Evolutionary conservation across 768 basidiomycete genomes (phyloP).

Genomic region (Tylopilus sp.): DNA sequence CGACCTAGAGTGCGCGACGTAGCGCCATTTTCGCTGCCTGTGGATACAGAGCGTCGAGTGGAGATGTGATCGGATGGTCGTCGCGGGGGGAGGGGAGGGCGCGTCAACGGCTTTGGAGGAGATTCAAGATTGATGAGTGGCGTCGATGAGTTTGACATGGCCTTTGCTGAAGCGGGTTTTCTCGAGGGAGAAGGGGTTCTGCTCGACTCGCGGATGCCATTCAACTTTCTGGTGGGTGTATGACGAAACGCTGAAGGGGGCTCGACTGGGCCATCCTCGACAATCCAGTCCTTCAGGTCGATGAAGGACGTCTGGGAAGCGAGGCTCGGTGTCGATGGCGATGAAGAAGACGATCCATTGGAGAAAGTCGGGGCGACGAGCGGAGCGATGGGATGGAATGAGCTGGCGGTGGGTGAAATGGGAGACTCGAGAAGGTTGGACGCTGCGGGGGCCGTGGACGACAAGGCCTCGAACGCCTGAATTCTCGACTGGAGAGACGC

Average conservation of each 20-base stretch:
- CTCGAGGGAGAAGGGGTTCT: constrained; percentile 24
- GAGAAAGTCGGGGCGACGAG: constrained; percentile 27
- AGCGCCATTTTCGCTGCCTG: constrained; percentile 13
- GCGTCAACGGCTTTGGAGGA: constrained; percentile 35
- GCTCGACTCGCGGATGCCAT: constrained; percentile 18
- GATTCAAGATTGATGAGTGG: constrained; percentile 60
- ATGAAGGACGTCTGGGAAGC: constrained; percentile 57
- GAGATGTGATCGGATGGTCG: constrained; percentile 52
- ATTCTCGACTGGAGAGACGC: constrained; percentile 56
- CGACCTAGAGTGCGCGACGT: constrained; percentile 31
- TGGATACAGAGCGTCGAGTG: constrained; percentile 23
- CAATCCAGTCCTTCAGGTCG: constrained; percentile 71
- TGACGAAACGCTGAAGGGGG: constrained; percentile 11
- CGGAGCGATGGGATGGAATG: constrained; percentile 42
- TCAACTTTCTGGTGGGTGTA: constrained; percentile 11
- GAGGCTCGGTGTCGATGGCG: constrained; percentile 42
- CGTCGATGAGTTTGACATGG: constrained; percentile 18
- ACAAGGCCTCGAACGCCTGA: constrained; percentile 59
- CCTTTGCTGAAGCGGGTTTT: constrained; percentile 1
- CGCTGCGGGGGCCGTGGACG: constrained; percentile 27
- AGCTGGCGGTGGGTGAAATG: constrained; percentile 44
- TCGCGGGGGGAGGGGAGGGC: constrained; percentile 66
- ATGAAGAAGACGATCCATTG: constrained; percentile 38
- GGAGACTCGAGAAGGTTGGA: constrained; percentile 46
- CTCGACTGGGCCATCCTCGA: constrained; percentile 54